These are phyloP conservation scores for Glaciozyma antarctica DNA, from an alignment of 768 basidiomycete species.

Conservation along the genomic window DNA sequence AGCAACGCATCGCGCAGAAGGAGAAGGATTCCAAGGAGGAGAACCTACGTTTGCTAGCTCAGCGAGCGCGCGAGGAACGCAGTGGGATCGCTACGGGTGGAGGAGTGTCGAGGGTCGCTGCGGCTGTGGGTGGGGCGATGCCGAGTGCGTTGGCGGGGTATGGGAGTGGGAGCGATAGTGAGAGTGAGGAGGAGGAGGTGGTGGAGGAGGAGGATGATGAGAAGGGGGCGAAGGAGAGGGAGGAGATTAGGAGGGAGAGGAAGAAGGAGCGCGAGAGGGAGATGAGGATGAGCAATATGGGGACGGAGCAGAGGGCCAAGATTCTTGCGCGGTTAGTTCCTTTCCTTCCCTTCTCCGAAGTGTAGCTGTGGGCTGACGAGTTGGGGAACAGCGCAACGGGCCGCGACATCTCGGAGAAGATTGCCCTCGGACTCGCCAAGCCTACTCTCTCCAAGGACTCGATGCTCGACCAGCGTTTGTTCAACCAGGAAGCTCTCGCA, in stretches of 20 bases:
- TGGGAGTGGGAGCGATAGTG: constrained; percentile 51
- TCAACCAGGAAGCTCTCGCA: constrained; percentile 86
- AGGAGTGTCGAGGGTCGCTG: constrained; percentile 44
- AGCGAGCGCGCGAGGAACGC: constrained; percentile 90
- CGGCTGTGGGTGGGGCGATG: constrained; percentile 65
- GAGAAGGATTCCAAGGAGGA: constrained; percentile 97
- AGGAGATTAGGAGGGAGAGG: constrained; percentile 84
- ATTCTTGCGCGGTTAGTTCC: constrained; percentile 62
- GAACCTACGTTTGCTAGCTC: constrained; percentile 82
- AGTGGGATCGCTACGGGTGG: constrained; percentile 50
- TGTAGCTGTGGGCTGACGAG: background rate
- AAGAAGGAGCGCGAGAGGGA: constrained; percentile 88
- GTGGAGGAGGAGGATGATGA: constrained; percentile 43
- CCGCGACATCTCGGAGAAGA: constrained; percentile 98
- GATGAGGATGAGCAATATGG: constrained; percentile 99
- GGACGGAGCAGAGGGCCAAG: constrained; percentile 89
- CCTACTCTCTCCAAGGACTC: constrained; percentile 92
- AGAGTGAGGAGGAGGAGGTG: constrained; percentile 30
- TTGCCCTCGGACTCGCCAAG: constrained; percentile 93
- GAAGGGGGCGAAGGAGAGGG: constrained; percentile 73
- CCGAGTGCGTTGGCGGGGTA: constrained; percentile 77
- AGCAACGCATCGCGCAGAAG: constrained; percentile 96
- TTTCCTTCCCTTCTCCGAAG: background rate
- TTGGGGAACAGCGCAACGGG: constrained; percentile 60
- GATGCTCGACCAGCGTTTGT: constrained; percentile 91